Base-by-base conservation (phyloP, 495 filamentous ascomycete genomes). In the Tetracladium setigerum region DNA sequence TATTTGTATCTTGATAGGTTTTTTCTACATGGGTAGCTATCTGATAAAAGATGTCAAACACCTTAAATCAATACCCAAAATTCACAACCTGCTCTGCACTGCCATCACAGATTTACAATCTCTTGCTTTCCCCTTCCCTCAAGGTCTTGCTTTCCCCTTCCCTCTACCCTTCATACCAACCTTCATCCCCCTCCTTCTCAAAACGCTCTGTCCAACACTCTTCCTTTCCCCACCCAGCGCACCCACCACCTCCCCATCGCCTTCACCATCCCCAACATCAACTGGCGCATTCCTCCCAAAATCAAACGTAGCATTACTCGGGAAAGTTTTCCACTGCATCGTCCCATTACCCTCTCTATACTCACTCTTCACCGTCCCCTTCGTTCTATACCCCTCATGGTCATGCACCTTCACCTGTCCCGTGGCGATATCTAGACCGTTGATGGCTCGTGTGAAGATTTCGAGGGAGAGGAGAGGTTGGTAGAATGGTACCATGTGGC, bases 401-500 rank as follows among this genome's bases (percentile, higher is more conserved):
- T 31, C n/a, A 27, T 27, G 22, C 13, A 71, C 53, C 4, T 56
- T 48, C 2, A 60, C 40, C 40, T 60, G 62, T 3, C 83, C 83
- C 13, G 78, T 83, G 30, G 81, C 79, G 38, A 86, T 67, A 42
- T 84, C 82, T 32, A 58, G 60, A 13, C 78, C 74, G 4, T 56
- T 57, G 40, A 84, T 72, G 0, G 66, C 72, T 6, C 82, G 68
- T 54, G 77, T 69, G 54, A 86, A 83, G 33, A 81, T 65, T 47
- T 72, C 70, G 5, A 83, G 66, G 3, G 79, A 55, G n/a, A 72
- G 68, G 27, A 83, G 55, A 0, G 83, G 83, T 57, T 84, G 80
- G 54, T 87, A 86, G 57, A 83, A 81, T 1, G 83, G 82, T 4
- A 84, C 79, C 52, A 83, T 73, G 55, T 87, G 83, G 0, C 83